Evolutionary conservation across 1,284 basidiomycete species (phyloP).

Genomic region (Sparassis latifolia): DNA sequence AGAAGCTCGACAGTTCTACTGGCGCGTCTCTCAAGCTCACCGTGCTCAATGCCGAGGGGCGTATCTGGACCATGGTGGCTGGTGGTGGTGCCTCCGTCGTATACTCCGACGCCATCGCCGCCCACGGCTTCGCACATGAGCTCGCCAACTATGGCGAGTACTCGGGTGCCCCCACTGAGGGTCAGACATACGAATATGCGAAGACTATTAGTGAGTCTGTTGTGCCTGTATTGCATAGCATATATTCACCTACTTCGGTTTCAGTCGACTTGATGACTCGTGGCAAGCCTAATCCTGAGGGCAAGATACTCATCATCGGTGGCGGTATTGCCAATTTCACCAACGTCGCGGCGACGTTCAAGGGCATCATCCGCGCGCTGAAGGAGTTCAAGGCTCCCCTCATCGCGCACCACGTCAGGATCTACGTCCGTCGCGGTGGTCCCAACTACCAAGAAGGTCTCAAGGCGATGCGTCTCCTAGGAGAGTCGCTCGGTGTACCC

Average conservation of each 20-base stretch:
- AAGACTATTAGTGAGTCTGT: conserved; percentile 83
- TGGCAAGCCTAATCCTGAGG: conserved; percentile 74
- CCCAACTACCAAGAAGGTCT: conserved; percentile 99
- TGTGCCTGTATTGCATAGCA: background rate
- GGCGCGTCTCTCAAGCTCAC: conserved; percentile 98
- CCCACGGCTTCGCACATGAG: conserved; percentile 94
- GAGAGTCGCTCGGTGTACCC: conserved; percentile 94
- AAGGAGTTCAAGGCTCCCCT: conserved; percentile 90
- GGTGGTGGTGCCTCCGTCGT: conserved; percentile 81
- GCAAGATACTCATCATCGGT: conserved; percentile 99
- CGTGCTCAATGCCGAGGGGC: conserved; percentile 90
- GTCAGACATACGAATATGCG: conserved; percentile 98
- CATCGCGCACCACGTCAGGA: conserved; percentile 81
- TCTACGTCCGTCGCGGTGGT: conserved; percentile 96
- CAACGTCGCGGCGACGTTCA: conserved; percentile 98
- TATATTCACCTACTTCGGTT: conserved; percentile 1
- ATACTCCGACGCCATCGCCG: conserved; percentile 94
- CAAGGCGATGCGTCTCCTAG: conserved; percentile 97
- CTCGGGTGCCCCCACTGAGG: conserved; percentile 96
- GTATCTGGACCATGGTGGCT: conserved; percentile 99
- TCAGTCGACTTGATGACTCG: conserved; percentile 92
- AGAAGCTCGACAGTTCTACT: conserved; percentile 94
- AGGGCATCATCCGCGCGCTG: conserved; percentile 97
- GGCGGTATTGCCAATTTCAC: conserved; percentile 99
- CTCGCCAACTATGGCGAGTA: conserved; percentile 99